Base-by-base conservation (phyloP, 2,329 filamentous ascomycete species). In the Neopestalotiopsis clavispora region DNA sequence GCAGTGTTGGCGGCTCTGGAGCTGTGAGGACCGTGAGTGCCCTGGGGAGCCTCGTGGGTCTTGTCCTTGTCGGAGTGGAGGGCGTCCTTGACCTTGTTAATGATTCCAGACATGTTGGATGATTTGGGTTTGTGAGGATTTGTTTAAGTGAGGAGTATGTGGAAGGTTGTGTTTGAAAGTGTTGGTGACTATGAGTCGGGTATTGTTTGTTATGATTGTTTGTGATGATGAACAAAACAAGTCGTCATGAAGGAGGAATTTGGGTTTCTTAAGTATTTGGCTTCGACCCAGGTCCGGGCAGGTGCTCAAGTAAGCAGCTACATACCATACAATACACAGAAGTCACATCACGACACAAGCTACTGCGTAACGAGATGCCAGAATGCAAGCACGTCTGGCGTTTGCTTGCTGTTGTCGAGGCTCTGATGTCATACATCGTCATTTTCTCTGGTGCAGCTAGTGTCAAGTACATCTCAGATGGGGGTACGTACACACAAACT, bases 1-100 rank as follows among this genome's bases (percentile, higher is more conserved):
- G 65, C 65, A 28, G 65, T 56, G 40, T 67, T 67, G 52, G 65
- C 65, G 2, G 14, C 57, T 13, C 34, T 66, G 42, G 40, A 52
- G 30, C 61, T 68, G 65, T 72, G 68, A 38, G 76, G 69, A 58
- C 77, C 79, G 63, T 80, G 74, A n/a, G 78, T 75, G 32, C 74
- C 77, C 68, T 77, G 74, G 13, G 77, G 74, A 49, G 71, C 72
- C 28, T 74, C 72, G 12, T 71, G 70, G 49, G 72, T 75, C 74
- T 84, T 81, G 78, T 85, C 81, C 75, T 84, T 81, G 78, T 85
- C 82, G 70, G 81, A 79, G 74, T 81, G 76, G 69, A 89, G 77
- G 71, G 82, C 85, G 4, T 89, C 86, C 84, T 89, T 89, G 78
- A 88, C 84, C 80, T 89, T 89, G 83, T 89, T 85, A 76, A 88